A percentile compares a stretch with the other conserved stretches of the same genome.
These are phyloP conservation scores for Isabelozyma pseudorhagii DNA, from an alignment of 805 yeast species.

Conservation along the genomic window DNA sequence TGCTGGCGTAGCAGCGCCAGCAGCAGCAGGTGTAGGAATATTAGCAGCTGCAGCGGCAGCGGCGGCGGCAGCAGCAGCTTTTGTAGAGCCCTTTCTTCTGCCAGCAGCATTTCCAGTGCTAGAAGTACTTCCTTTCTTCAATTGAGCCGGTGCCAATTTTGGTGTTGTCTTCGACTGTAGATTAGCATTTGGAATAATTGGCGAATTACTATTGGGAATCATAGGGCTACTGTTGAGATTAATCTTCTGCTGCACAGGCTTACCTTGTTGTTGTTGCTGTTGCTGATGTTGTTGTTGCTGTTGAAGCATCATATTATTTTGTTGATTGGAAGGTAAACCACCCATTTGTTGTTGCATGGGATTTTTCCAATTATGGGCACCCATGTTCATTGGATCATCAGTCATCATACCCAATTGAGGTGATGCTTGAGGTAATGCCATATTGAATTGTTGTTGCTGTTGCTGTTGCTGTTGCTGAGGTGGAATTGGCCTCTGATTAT, in stretches of 20 bases:
- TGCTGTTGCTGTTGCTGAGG: conserved; percentile 6
- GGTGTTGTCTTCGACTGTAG: conserved; percentile 2
- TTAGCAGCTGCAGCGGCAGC: conserved; percentile 14
- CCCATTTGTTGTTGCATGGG: not conserved
- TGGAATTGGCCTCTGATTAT: not conserved
- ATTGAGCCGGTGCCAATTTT: conserved; percentile 3
- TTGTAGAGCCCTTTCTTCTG: conserved; percentile 17
- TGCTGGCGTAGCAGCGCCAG: conserved; percentile 35
- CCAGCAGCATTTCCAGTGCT: conserved; percentile 12
- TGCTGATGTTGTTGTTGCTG: conserved; percentile 19
- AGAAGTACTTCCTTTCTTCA: conserved; percentile 6
- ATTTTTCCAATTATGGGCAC: not conserved
- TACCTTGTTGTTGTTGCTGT: conserved; percentile 7
- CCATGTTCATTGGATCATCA: not conserved
- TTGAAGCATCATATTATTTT: conserved; percentile 1
- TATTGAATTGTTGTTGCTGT: conserved; percentile 2
- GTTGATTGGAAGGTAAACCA: not conserved
- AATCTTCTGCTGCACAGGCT: not conserved
- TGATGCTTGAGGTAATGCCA: not conserved
- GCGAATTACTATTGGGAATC: conserved; percentile 13
- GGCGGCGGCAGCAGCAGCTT: conserved; percentile 20
- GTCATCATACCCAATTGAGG: not conserved
- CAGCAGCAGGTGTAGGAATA: conserved; percentile 31
- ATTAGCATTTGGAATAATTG: conserved; percentile 2
- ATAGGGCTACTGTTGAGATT: conserved; percentile 22